A percentile compares a stretch with the other conserved stretches of the same genome.
Conservation (phyloP, 495 filamentous ascomycete genomes). For the Talaromyces nanjingensis region DNA sequence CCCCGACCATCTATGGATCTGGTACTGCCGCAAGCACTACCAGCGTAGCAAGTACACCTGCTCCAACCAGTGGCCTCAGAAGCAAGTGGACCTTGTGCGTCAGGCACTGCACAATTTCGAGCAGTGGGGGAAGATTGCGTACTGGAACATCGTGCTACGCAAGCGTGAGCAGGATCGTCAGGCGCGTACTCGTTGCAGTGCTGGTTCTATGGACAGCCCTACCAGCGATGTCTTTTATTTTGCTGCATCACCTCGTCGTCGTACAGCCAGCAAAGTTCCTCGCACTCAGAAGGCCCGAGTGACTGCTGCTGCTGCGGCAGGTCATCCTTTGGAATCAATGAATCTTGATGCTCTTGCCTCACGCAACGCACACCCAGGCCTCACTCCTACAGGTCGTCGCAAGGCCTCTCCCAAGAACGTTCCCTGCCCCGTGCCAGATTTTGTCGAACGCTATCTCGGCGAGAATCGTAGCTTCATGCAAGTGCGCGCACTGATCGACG, state of each 20-base stretch:
- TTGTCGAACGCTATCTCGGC: conserved; percentile 24
- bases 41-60: conserved; percentile 63
- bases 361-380: not conserved
- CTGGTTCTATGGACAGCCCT: not conserved
- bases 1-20: conserved; percentile 57
- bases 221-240: not conserved
- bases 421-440: conserved; percentile 24
- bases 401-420: conserved; percentile 16
- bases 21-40: conserved; percentile 79
- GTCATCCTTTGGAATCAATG: not conserved
- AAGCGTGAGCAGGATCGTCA: conserved; percentile 16
- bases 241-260: not conserved
- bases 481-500: conserved; percentile 21
- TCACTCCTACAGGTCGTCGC: not conserved
- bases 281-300: not conserved
- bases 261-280: not conserved
- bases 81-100: conserved; percentile 53
- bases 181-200: not conserved
- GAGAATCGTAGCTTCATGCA: conserved; percentile 23
- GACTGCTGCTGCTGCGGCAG: not conserved
- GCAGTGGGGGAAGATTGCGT: conserved; percentile 46
- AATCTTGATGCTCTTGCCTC: not conserved
- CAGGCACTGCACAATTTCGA: conserved; percentile 52
- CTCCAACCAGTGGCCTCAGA: conserved; percentile 48
- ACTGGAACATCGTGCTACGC: conserved; percentile 23